A percentile compares a stretch with the other conserved stretches of the same genome.
These are phyloP conservation scores for Leersia perrieri DNA, from an alignment of 176 grass and related monocot genomes.

Conservation along the genomic window DNA sequence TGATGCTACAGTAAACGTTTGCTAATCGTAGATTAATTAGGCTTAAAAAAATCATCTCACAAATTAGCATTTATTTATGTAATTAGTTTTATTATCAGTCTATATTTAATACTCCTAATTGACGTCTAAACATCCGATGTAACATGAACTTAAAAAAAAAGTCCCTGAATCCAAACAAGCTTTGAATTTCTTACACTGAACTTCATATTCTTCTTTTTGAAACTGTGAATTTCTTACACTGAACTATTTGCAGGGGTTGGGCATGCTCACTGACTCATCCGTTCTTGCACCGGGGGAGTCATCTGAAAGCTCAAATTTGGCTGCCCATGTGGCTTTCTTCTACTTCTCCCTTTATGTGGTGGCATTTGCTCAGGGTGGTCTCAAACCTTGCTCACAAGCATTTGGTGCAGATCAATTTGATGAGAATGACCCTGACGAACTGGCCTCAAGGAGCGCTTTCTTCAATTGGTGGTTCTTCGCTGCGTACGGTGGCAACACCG, in stretches of 20 bases:
- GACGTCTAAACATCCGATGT: too few relatives aligned
- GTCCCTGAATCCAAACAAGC: too few relatives aligned
- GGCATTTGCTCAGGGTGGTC: slow-evolving; percentile 29
- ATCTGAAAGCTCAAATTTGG: not conserved
- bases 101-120: too few relatives aligned
- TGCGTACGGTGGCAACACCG: not conserved
- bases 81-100: too few relatives aligned
- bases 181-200: too few relatives aligned
- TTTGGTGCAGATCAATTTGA: slow-evolving; percentile 49
- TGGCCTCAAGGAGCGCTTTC: slow-evolving; percentile 4
- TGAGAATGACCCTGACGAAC: slow-evolving; percentile 21
- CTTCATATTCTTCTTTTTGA: too few relatives aligned
- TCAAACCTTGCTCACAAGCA: slow-evolving; percentile 39
- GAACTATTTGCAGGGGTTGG: slow-evolving; percentile 19
- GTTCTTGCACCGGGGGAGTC: not conserved
- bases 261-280: slow-evolving; percentile 39
- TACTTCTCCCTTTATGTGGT: slow-evolving; percentile 39
- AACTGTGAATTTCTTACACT: not conserved
- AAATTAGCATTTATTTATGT: too few relatives aligned
- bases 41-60: too few relatives aligned
- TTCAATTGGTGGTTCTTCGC: slow-evolving; percentile 43
- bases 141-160: too few relatives aligned
- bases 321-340: slow-evolving; percentile 22
- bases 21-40: too few relatives aligned
- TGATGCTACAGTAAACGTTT: too few relatives aligned